Evolutionary conservation across 495 filamentous ascomycete genomes (phyloP).

Genomic region (Talaromyces liani): DNA sequence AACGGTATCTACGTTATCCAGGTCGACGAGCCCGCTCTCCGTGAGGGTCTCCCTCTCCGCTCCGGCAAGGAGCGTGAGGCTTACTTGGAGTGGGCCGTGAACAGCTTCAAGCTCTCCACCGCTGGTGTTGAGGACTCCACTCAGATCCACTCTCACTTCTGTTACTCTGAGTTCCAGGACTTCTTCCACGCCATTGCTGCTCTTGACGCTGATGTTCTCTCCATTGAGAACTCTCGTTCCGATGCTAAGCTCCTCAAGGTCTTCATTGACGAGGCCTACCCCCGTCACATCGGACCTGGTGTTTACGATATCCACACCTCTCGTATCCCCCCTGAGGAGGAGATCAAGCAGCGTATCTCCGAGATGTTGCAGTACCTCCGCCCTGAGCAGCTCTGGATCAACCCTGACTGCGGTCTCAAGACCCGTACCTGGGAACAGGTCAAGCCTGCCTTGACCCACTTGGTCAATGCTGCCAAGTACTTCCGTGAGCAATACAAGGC

Average conservation of each 20-base stretch:
- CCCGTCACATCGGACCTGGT: conserved; percentile 94
- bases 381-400: conserved; percentile 96
- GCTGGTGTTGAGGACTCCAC: conserved; percentile 86
- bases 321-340: conserved; percentile 86
- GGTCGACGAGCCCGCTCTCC: conserved; percentile 97
- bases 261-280: conserved; percentile 94
- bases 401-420: conserved; percentile 98
- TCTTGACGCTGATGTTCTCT: conserved; percentile 93
- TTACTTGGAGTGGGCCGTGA: conserved; percentile 94
- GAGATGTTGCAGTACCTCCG: conserved; percentile 96
- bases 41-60: conserved; percentile 97
- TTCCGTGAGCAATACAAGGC: conserved; percentile 74
- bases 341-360: conserved; percentile 93
- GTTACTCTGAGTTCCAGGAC: conserved; percentile 99
- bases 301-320: conserved; percentile 99
- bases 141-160: conserved; percentile 99
- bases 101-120: conserved; percentile 91
- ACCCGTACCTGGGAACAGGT: conserved; percentile 95
- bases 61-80: conserved; percentile 83
- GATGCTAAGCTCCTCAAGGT: conserved; percentile 98
- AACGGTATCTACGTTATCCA: conserved; percentile 96
- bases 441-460: conserved; percentile 82
- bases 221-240: conserved; percentile 99
- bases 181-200: conserved; percentile 99
- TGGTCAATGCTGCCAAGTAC: conserved; percentile 94